Conservation (phyloP, 140 eudicot species). For the Flaveria floridana region DNA sequence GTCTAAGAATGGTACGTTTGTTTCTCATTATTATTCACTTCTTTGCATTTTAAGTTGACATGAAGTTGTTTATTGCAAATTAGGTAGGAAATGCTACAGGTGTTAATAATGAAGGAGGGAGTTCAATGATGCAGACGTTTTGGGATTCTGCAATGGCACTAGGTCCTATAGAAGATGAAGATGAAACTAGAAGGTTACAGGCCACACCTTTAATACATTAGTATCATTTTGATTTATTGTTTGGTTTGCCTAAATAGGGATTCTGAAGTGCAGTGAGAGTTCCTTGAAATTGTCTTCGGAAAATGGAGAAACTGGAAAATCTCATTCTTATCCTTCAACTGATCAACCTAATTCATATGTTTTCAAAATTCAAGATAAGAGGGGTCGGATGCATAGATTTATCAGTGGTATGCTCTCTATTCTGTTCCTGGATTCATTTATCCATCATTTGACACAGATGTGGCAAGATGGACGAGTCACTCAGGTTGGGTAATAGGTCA, state of each 20-base stretch:
- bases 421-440: conserved; percentile 5
- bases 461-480: background rate
- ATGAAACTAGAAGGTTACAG: conserved; percentile 60
- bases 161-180: conserved; percentile 55
- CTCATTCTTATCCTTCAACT: conserved; percentile 55
- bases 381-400: conserved; percentile 85
- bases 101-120: conserved; percentile 65
- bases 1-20: background rate
- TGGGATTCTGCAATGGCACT: conserved; percentile 94
- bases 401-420: conserved; percentile 45
- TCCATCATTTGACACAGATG: background rate
- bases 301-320: conserved; percentile 58
- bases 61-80: background rate
- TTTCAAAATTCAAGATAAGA: conserved; percentile 83
- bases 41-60: conserved; percentile 5
- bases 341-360: conserved; percentile 50
- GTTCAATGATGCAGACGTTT: conserved; percentile 81
- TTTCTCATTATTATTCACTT: background rate
- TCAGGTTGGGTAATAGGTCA: background rate
- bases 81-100: conserved; percentile 87
- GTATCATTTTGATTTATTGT: background rate
- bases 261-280: conserved; percentile 56
- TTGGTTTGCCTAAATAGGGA: conserved; percentile 16
- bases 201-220: background rate
- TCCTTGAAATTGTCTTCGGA: conserved; percentile 72